Base-by-base conservation (phyloP, 2,329 filamentous ascomycete genomes). In the Lojkania enalia region DNA sequence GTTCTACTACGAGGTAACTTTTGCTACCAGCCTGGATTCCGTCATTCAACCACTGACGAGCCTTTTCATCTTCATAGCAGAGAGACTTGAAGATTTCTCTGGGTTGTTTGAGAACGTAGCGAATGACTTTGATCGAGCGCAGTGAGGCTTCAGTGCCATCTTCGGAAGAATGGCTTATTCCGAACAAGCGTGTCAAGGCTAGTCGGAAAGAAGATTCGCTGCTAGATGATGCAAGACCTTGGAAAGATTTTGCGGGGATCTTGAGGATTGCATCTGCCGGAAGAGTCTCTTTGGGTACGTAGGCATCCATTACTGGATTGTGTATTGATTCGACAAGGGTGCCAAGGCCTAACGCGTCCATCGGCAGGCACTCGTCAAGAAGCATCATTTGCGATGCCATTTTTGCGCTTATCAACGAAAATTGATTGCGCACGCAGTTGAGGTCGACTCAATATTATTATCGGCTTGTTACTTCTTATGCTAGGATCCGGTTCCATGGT, bases 1-100 rank as follows among this genome's bases (percentile, higher is more conserved):
- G 19, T 30, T 46, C 44, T 9, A 46, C 44, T 11, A 46, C 27
- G 11, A 46, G 21, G 30, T 46, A 42, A 15, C 38, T 36, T 19
- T 42, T 42, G 16, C 21, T 23, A 12, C 32, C 32, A 3, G 38
- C 29, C 23, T 42, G 6, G 20, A 46, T 46, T 3, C 18, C 20
- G 12, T 46, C 43, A 23, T 46, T 46, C 16, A 46, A 20, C 44
- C 44, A 46, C 18, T 15, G 19, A 3, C 38, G 44, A 12, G 44
- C 44, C 13, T 42, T 14, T 42, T 46, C 44, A 31, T 46, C 39
- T 18, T 32, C 15, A 18, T 36, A 5, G 29, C 39, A 41, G 12
- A 44, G 41, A 4, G 15, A 5, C 19, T 39, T 35, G 38, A 46
- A 42, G 16, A 46, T 11, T 19, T 35, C 6, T 21, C 37, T 42